phyloP scores from a whole-genome alignment of 148 eudicot genomes.

The Bassia scoparia region DNA sequence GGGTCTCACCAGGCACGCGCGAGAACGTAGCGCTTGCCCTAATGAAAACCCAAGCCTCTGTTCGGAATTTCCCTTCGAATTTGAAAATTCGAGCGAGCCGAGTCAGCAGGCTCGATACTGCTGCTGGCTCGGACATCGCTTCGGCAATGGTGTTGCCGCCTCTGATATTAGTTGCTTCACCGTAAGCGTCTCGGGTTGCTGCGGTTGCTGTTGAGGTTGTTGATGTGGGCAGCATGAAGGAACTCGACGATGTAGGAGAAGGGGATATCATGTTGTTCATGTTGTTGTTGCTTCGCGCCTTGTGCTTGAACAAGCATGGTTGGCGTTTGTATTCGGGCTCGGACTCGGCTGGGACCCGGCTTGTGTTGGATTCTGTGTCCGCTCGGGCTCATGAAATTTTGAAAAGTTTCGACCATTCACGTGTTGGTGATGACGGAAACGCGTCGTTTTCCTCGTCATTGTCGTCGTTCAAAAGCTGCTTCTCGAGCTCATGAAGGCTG shows the following conservation, averaged over 20 bases:
- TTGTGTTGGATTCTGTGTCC: slow-evolving; percentile 18
- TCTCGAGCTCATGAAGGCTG: slow-evolving; percentile 70
- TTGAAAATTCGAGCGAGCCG: slow-evolving; percentile 43
- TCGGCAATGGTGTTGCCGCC: slow-evolving; percentile 62
- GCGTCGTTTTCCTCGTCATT: slow-evolving; percentile 33
- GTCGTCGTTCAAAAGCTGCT: slow-evolving; percentile 61
- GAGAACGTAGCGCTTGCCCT: slow-evolving; percentile 51
- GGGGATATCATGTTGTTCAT: slow-evolving; percentile 33
- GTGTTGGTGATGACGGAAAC: slow-evolving; percentile 68
- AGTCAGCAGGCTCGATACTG: slow-evolving; percentile 33
- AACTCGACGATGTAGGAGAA: slow-evolving; percentile 69
- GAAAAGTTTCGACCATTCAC: slow-evolving; percentile 88
- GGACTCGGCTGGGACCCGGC: slow-evolving; percentile 8
- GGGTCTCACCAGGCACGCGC: slow-evolving; percentile 39
- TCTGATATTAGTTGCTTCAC: slow-evolving; percentile 51
- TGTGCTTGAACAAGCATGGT: slow-evolving; percentile 9
- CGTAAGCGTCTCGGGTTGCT: slow-evolving; percentile 5
- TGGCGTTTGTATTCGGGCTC: slow-evolving; percentile 7
- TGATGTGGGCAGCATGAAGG: slow-evolving; percentile 64
- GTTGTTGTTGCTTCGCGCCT: slow-evolving; percentile 8
- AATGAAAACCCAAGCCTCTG: slow-evolving; percentile 57
- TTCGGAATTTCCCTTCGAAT: slow-evolving; percentile 47
- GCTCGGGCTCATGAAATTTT: slow-evolving; percentile 39
- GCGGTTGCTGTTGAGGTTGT: slow-evolving; percentile 30
- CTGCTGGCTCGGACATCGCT: slow-evolving; percentile 39